Evolutionary conservation across 2,329 filamentous ascomycete species (phyloP), one percentile per base, ranked within the genome.

Genomic region (Trichoderma gracile): DNA sequence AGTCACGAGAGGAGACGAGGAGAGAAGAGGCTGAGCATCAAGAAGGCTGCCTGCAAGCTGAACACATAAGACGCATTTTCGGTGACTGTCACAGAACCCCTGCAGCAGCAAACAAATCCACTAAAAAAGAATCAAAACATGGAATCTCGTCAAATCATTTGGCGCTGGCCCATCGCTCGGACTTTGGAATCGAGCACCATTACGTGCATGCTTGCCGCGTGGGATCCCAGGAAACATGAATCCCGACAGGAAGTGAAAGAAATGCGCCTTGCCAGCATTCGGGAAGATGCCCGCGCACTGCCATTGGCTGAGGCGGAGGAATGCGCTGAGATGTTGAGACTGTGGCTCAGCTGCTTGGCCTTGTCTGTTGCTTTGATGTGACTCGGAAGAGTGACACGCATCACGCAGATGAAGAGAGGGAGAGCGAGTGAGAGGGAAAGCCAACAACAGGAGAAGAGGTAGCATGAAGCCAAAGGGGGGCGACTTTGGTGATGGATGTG

Each of bases 141-240:
- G 50, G 27, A 53, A 53, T 53, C 43, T 45, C 43, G 43, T 17
- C 43, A 38, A 38, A 38, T 38, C 33, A 38, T 38, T 45, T 21
- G 43, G 43, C 43, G 43, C 43, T 21, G 3, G n/a, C 42, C 42
- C 1, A 43, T 43, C 42, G n/a, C 9, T 5, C 19, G 43, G 5
- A 14, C 12, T 38, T 38, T 38, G 12, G 33, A 14, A 14, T 38
- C 33, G 33, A 38, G 33, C 33, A 38, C 33, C n/a, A 38, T 54
- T 40, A 40, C 52, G 52, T 54, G 52, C 52, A 54, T 54, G 17
- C 17, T 54, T 23, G n/a, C 52, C 52, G 52, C 52, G 52, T 54
- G 52, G 52, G 30, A 53, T 23, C 27, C 47, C 23, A n/a, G 25
- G 33, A 21, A 50, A 50, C 38, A 40, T 25, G n/a, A 47, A 25